Base-by-base conservation (phyloP, 371 early-diverging fungal species). In the Circinella minor region DNA sequence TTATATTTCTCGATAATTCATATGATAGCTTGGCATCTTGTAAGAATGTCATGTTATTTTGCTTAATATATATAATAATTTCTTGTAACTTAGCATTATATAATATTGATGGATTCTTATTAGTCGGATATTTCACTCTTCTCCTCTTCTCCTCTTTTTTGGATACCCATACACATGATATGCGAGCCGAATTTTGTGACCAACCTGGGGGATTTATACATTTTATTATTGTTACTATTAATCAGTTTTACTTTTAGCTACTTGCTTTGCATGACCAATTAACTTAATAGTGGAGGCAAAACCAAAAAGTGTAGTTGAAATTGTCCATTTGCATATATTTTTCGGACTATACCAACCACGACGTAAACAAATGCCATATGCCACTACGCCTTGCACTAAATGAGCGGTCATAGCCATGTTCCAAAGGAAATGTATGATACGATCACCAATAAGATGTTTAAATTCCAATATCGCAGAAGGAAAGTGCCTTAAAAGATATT, bases 261-360 rank as follows among this genome's bases (percentile, higher is more conserved):
- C 65, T 36, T 54, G 49, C 17, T 65, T 65, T 49, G 65, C 51
- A 46, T 69, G 69, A 10, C 36, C 43, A 36, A 69, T 27, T 14
- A 69, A 57, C 36, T 69, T 69, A 0, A 47, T 37, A 54, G 63
- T 37, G 46, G 79, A 81, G 3, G 64, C 71, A 46, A 76, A 47
- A 11, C 83, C 83, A 66, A 77, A 81, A 0, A 79, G 36, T 4
- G 74, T n/a, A 8, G 77, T 73, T 39, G 77, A 80, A 17, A 70
- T 3, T 0, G 79, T 75, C 83, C 83, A 83, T 43, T 79, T 80
- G 46, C 68, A 1, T 0, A 67, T 65, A 55, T 77, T 83, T 17
- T 69, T 5, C 10, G 79, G 76, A 18, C 77, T 71, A 60, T 83
- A 83, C 81, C 83, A 83, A 17, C 78, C 76, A 61, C 83, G 67